Base-by-base conservation (phyloP, 2,329 filamentous ascomycete species). In the Tolypocladium cylindrosporum region DNA sequence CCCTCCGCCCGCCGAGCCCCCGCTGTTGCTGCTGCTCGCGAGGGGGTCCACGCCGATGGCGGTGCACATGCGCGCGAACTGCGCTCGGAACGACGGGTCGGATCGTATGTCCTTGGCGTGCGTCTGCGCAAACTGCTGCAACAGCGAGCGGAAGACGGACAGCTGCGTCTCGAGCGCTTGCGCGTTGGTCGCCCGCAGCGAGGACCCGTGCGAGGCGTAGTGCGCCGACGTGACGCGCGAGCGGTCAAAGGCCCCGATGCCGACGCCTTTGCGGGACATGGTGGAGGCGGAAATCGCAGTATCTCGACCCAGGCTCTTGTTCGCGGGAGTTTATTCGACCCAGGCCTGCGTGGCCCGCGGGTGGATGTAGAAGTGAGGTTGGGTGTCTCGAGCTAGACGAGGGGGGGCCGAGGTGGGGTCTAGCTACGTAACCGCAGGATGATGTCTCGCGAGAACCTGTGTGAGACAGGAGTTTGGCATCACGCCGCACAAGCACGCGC, bases 31-130 rank as follows among this genome's bases (percentile, higher is more conserved):
- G 71, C 71, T 75, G 61, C 71, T 71, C 37, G 91, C 91, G 21
- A 99, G 80, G 2, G 94, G 95, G 72, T 99, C 94, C 14, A 99
- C 91, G 54, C 94, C 94, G 64, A 99, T 97, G 61, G 92, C 91
- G 67, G 91, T 86, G 76, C 94, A 99, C 94, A 99, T 99, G 71
- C 93, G 91, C 3, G 94, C 93, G 70, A 99, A 99, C 74, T 99
- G 93, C 40, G 93, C 91, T 61, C 94, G 90, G 74, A 99, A 99
- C 10, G 85, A 88, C 7, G 94, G 94, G 71, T 97, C 92, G 2
- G 91, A 96, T 62, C 93, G 92, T 60, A 99, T 99, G 67, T 96
- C 94, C 69, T 92, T 91, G 65, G 89, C 90, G 79, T 99, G 94
- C 55, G 93, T 96, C 68, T 93, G 83, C 51, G 92, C 91, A 74